These are phyloP conservation scores for Oemleria cerasiformis DNA, from an alignment of 306 rosid genomes.

Conservation along the genomic window DNA sequence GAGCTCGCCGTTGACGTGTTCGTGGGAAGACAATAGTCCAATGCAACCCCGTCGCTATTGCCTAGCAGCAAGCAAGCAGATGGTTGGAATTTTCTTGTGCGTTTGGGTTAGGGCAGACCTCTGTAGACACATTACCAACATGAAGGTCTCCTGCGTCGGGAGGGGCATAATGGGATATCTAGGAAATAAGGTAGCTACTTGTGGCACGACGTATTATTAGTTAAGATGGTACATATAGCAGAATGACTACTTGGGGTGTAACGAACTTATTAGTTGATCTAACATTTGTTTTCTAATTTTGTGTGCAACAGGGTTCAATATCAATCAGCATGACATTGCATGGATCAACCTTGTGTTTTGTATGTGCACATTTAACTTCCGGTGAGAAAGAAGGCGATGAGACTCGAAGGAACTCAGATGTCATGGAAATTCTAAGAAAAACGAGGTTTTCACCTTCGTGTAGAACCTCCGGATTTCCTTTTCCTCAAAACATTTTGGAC, in stretches of 20 bases:
- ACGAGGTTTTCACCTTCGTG: slow-evolving; percentile 58
- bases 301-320: slow-evolving; percentile 60
- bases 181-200: slow-evolving; percentile 71
- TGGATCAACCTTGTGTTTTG: slow-evolving; percentile 69
- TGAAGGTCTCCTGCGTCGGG: slow-evolving; percentile 73
- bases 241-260: not conserved
- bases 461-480: slow-evolving; percentile 19
- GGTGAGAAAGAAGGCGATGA: slow-evolving; percentile 91
- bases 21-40: not conserved
- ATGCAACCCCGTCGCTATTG: slow-evolving; percentile 28
- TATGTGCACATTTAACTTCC: slow-evolving; percentile 85
- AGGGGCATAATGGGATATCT: slow-evolving; percentile 93
- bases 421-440: slow-evolving; percentile 68
- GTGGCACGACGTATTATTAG: no score
- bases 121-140: slow-evolving; percentile 35
- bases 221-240: not conserved
- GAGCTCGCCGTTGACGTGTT: not conserved
- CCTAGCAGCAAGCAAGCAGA: slow-evolving; percentile 78
- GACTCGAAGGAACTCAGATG: slow-evolving; percentile 65
- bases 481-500: slow-evolving; percentile 60
- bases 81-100: slow-evolving; percentile 88
- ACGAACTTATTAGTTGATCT: not conserved
- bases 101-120: slow-evolving; percentile 68
- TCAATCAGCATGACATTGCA: slow-evolving; percentile 81
- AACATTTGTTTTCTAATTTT: not conserved